Base-by-base conservation (phyloP, 2,329 filamentous ascomycete species). In the Hymenoscyphus salicellus region DNA sequence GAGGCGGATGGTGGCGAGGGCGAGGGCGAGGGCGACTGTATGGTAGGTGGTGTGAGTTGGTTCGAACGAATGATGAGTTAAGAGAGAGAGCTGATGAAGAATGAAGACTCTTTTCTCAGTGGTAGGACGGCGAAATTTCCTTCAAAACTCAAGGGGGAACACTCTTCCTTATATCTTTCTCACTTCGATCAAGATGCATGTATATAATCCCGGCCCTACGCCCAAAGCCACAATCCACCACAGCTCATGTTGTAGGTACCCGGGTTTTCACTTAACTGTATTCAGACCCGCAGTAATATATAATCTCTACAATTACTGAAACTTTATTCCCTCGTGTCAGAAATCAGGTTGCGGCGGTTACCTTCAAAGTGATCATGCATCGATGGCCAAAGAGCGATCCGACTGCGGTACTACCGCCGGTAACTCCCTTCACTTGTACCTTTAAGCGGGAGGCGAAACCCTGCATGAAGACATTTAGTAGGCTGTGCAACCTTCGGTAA, bases 11-110 rank as follows among this genome's bases (percentile, higher is more conserved):
- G 49, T n/a, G 43, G 55, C 33, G 58, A 32, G 26, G 61, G 61
- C 61, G 58, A 63, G 46, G 60, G 64, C 61, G 61, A 36, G n/a
- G 49, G 56, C 58, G 46, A 49, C 20, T 49, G 46, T 20, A 52
- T 52, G 10, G 7, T 52, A 16, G 43, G 6, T 46, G 52, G 10
- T 30, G 26, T 5, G 17, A 17, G 28, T 10, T 30, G 5, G 11
- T 23, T 20, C 5, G 55, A 20, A 7, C 30, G 14, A 30, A 56
- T 56, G 23, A 5, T 2, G 26, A 30, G 52, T 6, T 55, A 20
- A 30, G 52, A 1, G 0, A 7, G n/a, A 11, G 4, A 8, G 43
- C 43, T 49, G 43, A 49, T n/a, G n/a, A 49, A 49, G 17, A 8
- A 26, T 14, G 14, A 5, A 3, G 3, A 5, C 46, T 52, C 5